Percentiles rank a stretch among this genome's conserved stretches.
Evolutionary conservation across 176 grass and related monocot genomes (phyloP).

Genomic region (Carex scoparia): DNA sequence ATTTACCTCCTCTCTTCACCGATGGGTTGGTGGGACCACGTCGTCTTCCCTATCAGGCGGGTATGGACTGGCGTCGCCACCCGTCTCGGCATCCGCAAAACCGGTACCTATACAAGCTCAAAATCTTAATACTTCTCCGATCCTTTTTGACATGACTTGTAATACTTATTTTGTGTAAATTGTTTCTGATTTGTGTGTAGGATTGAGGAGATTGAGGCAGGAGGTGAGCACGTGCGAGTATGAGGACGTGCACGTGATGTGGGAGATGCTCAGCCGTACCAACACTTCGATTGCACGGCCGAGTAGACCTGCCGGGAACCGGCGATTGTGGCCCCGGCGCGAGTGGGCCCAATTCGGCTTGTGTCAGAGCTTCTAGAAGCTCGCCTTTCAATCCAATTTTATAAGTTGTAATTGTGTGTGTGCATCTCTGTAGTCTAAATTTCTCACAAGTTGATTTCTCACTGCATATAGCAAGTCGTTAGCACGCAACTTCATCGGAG

Average conservation of each 20-base stretch:
- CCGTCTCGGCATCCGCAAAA: conserved; percentile 76
- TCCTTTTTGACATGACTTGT: background rate
- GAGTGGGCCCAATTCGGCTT: conserved; percentile 31
- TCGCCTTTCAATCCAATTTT: background rate
- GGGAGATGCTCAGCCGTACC: conserved; percentile 88
- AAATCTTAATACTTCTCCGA: background rate
- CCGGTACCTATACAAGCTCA: conserved; percentile 34
- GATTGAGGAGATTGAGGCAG: conserved; percentile 75
- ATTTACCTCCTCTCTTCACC: background rate
- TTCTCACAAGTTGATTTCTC: background rate
- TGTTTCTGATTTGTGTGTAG: conserved; percentile 25
- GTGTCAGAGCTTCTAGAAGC: conserved; percentile 57
- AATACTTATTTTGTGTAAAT: conserved; percentile 6
- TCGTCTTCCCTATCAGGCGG: conserved; percentile 62
- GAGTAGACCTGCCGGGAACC: conserved; percentile 24
- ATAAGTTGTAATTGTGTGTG: background rate
- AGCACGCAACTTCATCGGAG: background rate
- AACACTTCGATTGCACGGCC: conserved; percentile 16
- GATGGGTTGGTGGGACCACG: conserved; percentile 68
- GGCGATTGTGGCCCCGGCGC: conserved; percentile 36
- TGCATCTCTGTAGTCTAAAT: conserved; percentile 1
- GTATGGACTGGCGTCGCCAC: conserved; percentile 73
- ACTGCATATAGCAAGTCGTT: background rate
- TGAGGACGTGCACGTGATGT: conserved; percentile 98
- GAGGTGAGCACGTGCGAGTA: conserved; percentile 99